Base-by-base conservation (phyloP, 129 eudicot genomes). In the Helianthus tuberosus region DNA sequence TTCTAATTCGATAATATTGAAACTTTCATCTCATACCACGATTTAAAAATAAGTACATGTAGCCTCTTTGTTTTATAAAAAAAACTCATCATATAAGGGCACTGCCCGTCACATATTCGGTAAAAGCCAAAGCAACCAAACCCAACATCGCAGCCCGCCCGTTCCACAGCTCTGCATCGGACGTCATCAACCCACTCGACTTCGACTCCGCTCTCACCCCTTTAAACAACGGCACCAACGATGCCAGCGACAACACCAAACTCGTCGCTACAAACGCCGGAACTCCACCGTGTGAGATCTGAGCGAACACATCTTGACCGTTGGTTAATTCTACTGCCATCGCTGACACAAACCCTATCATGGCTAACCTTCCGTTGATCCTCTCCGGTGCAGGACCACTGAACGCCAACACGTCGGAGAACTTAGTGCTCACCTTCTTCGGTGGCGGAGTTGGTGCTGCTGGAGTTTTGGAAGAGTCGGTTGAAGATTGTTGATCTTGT, bases 331-430 rank as follows among this genome's bases (percentile, higher is more conserved):
- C 96, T 51, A 86, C 90, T 0, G 90, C 96, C 69, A 89, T 46
- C 0, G 98, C 95, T 5, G 95, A 82, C 8, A 39, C 46, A 39
- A 39, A 39, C 8, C 96, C 98, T 2, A 87, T 84, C 98, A 93
- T 93, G 0, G 96, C 96, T 1, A 93, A 55, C 71, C 98, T 75
- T 8, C 98, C 98, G 78, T 93, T 89, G 76, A 89, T 89, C 73
- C 96, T 78, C 67, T 93, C 98, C 5, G 98, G 98, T 49, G 84
- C 96, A 0, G 98, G 96, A 11, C 98, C 98, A 32, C 96, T 77
- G 86, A 93, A 93, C 14, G 95, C 89, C 8, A 93, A 60, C 11
- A 93, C 69, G 73, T 93, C 96, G 1, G 59, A 39, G 36, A 93
- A 86, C 2, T 78, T 79, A 0, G 96, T 87, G 68, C 91, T 93